Evolutionary conservation across 331 rosid species (phyloP).

Genomic region (Arachis monticola): DNA sequence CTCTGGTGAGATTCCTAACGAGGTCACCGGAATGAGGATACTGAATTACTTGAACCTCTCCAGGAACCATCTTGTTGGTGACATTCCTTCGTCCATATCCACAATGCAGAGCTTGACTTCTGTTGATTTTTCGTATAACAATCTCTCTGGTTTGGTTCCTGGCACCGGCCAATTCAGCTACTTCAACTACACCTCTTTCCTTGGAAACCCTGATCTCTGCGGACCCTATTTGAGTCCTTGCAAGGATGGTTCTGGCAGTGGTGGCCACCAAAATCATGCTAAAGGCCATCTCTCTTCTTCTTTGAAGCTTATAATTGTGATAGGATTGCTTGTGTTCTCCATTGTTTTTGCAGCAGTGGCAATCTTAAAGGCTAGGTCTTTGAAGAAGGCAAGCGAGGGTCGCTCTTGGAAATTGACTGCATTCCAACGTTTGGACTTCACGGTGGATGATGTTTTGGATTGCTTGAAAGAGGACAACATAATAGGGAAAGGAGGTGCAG

Average conservation of each 20-base stretch:
- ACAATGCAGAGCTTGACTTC: conserved; percentile 96
- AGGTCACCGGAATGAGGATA: conserved; percentile 80
- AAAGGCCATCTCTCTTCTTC: conserved; percentile 76
- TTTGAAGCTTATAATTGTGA: conserved; percentile 74
- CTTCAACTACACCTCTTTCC: conserved; percentile 92
- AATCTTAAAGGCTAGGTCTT: conserved; percentile 78
- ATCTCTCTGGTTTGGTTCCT: conserved; percentile 95
- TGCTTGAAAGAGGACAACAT: conserved; percentile 83
- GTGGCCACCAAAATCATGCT: conserved; percentile 54
- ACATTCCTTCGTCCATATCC: conserved; percentile 74
- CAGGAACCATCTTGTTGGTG: conserved; percentile 80
- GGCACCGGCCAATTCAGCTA: conserved; percentile 95
- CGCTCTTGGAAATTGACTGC: conserved; percentile 92
- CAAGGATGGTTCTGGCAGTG: conserved; percentile 71
- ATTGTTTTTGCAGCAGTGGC: conserved; percentile 76
- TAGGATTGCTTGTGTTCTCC: conserved; percentile 73
- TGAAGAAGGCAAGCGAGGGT: conserved; percentile 78
- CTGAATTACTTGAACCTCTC: conserved; percentile 87
- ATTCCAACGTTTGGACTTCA: conserved; percentile 90
- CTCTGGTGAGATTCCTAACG: conserved; percentile 76
- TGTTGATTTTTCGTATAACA: conserved; percentile 93
- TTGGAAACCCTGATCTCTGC: conserved; percentile 87
- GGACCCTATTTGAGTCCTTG: conserved; percentile 93
- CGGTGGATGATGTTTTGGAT: conserved; percentile 86
- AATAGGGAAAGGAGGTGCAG: conserved; percentile 95